A percentile compares a stretch with the other conserved stretches of the same genome.
These are phyloP conservation scores for Fagus crenata DNA, from an alignment of 306 rosid genomes.

Conservation along the genomic window DNA sequence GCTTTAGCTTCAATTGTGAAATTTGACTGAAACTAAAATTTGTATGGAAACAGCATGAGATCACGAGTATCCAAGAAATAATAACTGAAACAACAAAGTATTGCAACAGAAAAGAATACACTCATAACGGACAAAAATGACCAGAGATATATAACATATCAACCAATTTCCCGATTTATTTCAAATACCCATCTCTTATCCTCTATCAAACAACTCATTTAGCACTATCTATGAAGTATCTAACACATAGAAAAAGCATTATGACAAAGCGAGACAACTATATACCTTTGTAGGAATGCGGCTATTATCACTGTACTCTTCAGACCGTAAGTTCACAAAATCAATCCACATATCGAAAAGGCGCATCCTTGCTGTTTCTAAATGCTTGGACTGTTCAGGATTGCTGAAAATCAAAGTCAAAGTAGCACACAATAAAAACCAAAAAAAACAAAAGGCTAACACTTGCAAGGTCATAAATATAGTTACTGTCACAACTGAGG, in stretches of 20 bases:
- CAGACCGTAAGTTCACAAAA: constrained; percentile 88
- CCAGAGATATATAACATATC: not conserved
- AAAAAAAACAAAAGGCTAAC: not conserved
- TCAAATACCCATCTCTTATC: not conserved
- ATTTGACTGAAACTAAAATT: not conserved
- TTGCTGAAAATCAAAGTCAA: constrained; percentile 51
- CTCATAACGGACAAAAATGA: not conserved
- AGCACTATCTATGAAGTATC: not conserved
- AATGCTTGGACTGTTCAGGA: constrained; percentile 94
- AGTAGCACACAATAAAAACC: not conserved
- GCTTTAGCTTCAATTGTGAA: not conserved
- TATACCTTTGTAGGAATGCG: constrained; percentile 84
- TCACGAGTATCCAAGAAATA: not conserved
- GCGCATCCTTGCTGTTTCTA: constrained; percentile 96
- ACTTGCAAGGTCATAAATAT: no score
- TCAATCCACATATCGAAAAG: constrained; percentile 83
- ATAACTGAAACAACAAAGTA: not conserved
- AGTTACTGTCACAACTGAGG: not conserved
- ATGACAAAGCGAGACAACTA: not conserved
- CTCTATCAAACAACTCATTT: not conserved
- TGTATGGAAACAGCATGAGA: not conserved
- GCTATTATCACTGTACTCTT: constrained; percentile 80
- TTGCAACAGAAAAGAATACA: not conserved
- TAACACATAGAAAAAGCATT: not conserved
- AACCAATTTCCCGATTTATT: not conserved